A percentile compares a stretch with the other conserved stretches of the same genome.
Evolutionary conservation across 148 eudicot genomes (phyloP).

Genomic region (Silene latifolia): DNA sequence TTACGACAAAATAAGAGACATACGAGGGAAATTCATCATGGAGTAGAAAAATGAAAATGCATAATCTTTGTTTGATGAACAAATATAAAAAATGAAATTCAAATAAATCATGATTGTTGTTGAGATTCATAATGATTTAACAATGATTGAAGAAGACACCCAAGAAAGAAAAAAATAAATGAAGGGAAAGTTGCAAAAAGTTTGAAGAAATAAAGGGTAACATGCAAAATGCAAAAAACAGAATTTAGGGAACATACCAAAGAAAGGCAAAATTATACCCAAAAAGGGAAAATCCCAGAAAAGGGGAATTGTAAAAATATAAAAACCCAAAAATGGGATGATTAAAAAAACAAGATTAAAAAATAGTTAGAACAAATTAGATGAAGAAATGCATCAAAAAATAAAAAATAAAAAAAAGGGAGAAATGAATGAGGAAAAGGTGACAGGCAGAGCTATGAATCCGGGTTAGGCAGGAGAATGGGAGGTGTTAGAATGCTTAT

Average conservation of each 20-base stretch:
- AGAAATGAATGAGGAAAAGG: slow-evolving; percentile 21
- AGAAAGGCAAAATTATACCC: slow-evolving; percentile 25
- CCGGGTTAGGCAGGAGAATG: slow-evolving; percentile 52
- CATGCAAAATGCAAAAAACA: neutral
- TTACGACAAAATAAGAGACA: neutral
- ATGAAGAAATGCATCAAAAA: slow-evolving; percentile 5
- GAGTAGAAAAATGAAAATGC: neutral
- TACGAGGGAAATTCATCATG: neutral
- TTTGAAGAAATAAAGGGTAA: slow-evolving; percentile 9
- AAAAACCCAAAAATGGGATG: slow-evolving; percentile 24
- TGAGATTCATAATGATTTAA: neutral
- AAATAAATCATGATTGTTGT: neutral
- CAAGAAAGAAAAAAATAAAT: neutral
- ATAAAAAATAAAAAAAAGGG: neutral
- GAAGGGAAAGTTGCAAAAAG: slow-evolving; percentile 6
- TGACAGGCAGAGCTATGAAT: slow-evolving; percentile 54
- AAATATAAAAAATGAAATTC: neutral
- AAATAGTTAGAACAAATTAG: neutral
- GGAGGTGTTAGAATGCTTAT: slow-evolving; percentile 39
- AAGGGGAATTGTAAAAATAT: slow-evolving; percentile 19
- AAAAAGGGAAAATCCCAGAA: slow-evolving; percentile 32
- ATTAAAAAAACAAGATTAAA: slow-evolving; percentile 11
- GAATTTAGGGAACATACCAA: slow-evolving; percentile 12
- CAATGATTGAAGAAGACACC: neutral
- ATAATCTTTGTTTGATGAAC: neutral